Base-by-base conservation (phyloP, 2,329 filamentous ascomycete species). In the Madurella fahalii region DNA sequence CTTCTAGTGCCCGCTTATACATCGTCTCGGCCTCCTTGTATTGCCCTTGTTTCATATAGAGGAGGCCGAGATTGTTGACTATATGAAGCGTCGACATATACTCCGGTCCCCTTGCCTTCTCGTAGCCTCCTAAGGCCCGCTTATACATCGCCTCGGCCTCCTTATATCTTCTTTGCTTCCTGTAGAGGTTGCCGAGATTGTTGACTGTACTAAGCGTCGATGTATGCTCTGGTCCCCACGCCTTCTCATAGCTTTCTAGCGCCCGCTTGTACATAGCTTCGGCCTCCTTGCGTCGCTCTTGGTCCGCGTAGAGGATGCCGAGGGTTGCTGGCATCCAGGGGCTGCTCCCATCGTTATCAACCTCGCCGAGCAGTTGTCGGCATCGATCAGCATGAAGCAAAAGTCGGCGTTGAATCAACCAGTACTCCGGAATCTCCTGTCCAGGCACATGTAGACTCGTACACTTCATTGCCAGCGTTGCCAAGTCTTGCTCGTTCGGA, bases 211-310 rank as follows among this genome's bases (percentile, higher is more conserved):
- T n/a, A 9, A 25, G 25, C 25, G 25, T 50, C 31, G 15, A 25
- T 16, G 25, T 12, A 15, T 43, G 40, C 20, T 20, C 15, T 17
- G 17, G 48, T 16, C 32, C 48, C 5, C 42, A 25, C 40, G 39
- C 25, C 50, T 44, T 52, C 32, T 52, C 30, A 9, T 40, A 15
- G 8, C 32, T 41, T 46, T 34, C 17, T 3, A 52, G 31, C 5
- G 32, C 32, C n/a, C 44, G 51, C 31, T 44, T 15, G 20, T 20
- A 49, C 51, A 48, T 48, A 5, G 37, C 51, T 37, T 53, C 51
- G 12, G 51, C 51, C 16, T 48, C 44, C 9, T 30, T 43, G 32
- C 15, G 15, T 18, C 45, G 44, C 5, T 39, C 51, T 18, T 53
- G 51, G 17, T 15, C 31, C 13, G 16, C 18, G 17, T 53, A 53